Percentiles rank a stretch among this genome's conserved stretches.
These are phyloP conservation scores for Monosporascus sp. DNA, from an alignment of 2,329 filamentous ascomycete genomes.

Conservation along the genomic window DNA sequence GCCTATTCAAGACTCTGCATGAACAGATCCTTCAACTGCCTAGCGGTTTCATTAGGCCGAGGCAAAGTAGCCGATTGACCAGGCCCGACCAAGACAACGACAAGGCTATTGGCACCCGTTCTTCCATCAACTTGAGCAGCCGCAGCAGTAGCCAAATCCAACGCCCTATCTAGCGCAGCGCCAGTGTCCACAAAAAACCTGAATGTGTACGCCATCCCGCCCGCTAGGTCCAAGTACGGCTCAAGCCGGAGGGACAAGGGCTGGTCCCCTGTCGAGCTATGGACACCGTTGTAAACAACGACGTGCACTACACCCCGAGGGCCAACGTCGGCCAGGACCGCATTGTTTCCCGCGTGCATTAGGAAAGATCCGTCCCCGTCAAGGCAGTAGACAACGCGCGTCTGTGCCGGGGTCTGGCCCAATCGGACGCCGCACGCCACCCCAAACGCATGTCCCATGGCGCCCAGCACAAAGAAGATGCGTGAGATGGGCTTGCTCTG, in stretches of 20 bases:
- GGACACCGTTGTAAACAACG: constrained; percentile 1
- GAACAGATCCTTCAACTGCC: too few species aligned
- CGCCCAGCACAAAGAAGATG: background rate
- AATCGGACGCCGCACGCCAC: background rate
- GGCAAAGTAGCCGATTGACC: too few species aligned
- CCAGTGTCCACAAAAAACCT: constrained; percentile 3
- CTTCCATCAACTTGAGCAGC: too few species aligned
- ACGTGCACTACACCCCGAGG: background rate
- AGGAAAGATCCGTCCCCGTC: constrained; percentile 4
- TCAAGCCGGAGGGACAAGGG: background rate
- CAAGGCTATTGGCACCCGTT: too few species aligned
- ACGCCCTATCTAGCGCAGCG: background rate
- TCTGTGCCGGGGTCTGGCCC: background rate
- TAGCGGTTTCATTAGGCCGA: too few species aligned
- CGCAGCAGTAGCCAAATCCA: background rate
- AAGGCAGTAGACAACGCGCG: background rate
- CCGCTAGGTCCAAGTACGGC: background rate
- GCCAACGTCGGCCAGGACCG: constrained; percentile 1
- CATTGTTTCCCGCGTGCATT: constrained; percentile 3
- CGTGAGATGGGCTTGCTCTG: background rate
- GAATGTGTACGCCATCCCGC: background rate
- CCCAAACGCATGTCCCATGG: constrained; percentile 1
- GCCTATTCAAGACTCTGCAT: too few species aligned
- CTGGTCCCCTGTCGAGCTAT: constrained; percentile 3
- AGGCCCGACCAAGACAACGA: too few species aligned